Percentiles rank a stretch among this genome's conserved stretches.
phyloP scores from a whole-genome alignment of 345 rosid genomes.

The Euphorbia peplus region DNA sequence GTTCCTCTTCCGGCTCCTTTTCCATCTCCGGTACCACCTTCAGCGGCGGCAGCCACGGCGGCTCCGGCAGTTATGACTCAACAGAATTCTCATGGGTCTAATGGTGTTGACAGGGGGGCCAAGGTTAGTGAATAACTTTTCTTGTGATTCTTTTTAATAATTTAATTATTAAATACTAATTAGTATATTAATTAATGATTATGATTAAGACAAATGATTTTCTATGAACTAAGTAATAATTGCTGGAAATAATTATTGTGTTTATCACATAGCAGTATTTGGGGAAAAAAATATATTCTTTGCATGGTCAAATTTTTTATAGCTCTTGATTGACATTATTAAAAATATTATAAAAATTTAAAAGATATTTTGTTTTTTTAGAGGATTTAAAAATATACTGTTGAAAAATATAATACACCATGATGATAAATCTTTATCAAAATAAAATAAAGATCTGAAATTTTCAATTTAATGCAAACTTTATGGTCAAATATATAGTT shows the following conservation, averaged over 20 bases:
- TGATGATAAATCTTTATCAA: too few species aligned
- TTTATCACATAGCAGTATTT: too few species aligned
- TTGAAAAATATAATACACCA: too few species aligned
- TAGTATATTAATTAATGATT: background rate
- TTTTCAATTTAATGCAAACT: too few species aligned
- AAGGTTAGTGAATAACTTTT: conserved; percentile 43
- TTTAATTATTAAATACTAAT: background rate
- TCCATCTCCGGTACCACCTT: conserved; percentile 26
- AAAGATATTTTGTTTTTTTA: too few species aligned
- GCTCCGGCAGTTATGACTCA: conserved; percentile 16
- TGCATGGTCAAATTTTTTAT: background rate
- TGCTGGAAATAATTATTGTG: background rate
- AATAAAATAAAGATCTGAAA: too few species aligned
- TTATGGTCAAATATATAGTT: too few species aligned
- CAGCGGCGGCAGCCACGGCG: too few species aligned
- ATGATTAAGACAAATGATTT: background rate
- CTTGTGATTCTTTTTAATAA: background rate
- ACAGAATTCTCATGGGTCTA: conserved; percentile 67
- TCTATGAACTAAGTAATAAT: background rate
- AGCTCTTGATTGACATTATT: too few species aligned
- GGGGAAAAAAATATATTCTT: too few species aligned
- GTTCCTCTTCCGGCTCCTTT: conserved; percentile 15
- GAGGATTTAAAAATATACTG: too few species aligned
- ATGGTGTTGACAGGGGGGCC: conserved; percentile 51
- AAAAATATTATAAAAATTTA: too few species aligned